phyloP scores from a whole-genome alignment of 805 yeast species.

The Limtongozyma cylindracea region DNA sequence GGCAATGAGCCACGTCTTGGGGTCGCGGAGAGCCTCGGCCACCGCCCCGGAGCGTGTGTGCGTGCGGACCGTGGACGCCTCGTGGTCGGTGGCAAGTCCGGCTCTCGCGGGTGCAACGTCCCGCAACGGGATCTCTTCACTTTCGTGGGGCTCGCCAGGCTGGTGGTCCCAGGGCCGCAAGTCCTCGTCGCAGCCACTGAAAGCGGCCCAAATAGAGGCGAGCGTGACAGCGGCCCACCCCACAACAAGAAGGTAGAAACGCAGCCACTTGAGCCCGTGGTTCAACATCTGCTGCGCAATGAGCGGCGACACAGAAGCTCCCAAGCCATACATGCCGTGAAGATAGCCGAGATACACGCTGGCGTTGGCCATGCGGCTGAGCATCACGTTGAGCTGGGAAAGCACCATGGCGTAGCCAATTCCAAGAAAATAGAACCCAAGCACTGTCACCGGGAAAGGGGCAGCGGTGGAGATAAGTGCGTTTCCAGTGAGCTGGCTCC shows the following conservation, averaged over 20 bases:
- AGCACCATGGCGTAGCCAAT: slow-evolving; percentile 22
- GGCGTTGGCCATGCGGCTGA: slow-evolving; percentile 21
- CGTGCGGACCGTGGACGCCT: too few relatives aligned
- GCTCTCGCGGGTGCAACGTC: neutral
- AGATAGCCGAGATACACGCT: slow-evolving; percentile 32
- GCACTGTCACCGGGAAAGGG: slow-evolving; percentile 18
- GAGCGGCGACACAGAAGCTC: slow-evolving; percentile 44
- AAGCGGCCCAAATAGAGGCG: too few relatives aligned
- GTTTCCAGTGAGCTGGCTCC: too few relatives aligned
- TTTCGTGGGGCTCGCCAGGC: too few relatives aligned
- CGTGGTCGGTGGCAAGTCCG: neutral
- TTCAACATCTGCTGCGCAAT: too few relatives aligned
- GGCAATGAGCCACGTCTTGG: too few relatives aligned
- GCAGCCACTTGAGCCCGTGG: too few relatives aligned
- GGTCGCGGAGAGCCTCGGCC: too few relatives aligned
- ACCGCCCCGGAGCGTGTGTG: slow-evolving; percentile 2
- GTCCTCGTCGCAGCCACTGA: too few relatives aligned
- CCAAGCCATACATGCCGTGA: slow-evolving; percentile 51
- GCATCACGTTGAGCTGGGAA: slow-evolving; percentile 24
- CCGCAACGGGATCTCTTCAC: neutral
- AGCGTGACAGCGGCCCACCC: too few relatives aligned
- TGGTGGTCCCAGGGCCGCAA: too few relatives aligned
- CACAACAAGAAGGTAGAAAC: too few relatives aligned
- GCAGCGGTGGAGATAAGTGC: slow-evolving; percentile 24
- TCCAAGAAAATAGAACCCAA: slow-evolving; percentile 32